A percentile compares a stretch with the other conserved stretches of the same genome.
These are phyloP conservation scores for Gossypium stocksii DNA, from an alignment of 345 rosid genomes.

Conservation along the genomic window DNA sequence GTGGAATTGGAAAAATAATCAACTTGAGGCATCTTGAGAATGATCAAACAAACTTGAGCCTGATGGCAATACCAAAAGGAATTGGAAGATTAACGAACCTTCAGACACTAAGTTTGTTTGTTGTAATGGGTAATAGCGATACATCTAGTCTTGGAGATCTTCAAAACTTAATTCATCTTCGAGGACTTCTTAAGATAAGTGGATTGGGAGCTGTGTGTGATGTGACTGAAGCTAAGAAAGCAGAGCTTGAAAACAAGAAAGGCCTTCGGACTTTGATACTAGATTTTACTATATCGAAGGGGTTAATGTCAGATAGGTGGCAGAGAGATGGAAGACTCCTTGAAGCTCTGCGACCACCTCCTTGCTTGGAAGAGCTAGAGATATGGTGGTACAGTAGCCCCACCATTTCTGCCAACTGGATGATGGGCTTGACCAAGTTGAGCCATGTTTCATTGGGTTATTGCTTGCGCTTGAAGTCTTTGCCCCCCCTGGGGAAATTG, in stretches of 20 bases:
- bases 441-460: not conserved
- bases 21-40: slow-evolving; percentile 14
- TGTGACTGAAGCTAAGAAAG: slow-evolving; percentile 9
- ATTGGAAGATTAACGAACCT: not conserved
- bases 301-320: not conserved
- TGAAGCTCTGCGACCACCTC: slow-evolving; percentile 14
- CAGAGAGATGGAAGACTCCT: not conserved
- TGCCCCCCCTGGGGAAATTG: slow-evolving; percentile 13
- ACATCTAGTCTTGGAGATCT: slow-evolving; percentile 11
- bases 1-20: slow-evolving; percentile 9
- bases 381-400: not conserved
- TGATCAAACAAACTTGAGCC: not conserved
- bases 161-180: not conserved
- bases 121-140: not conserved
- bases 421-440: slow-evolving; percentile 4
- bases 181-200: not conserved
- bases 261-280: slow-evolving; percentile 4
- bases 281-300: not conserved
- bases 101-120: not conserved
- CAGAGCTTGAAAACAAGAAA: slow-evolving; percentile 2
- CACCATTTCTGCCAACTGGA: not conserved
- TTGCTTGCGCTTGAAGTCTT: not conserved
- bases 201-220: not conserved
- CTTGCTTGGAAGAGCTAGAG: not conserved
- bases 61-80: slow-evolving; percentile 6